These are phyloP conservation scores for Sphagnum magellanicum DNA, from an alignment of 228 moss, liverwort and hornwort genomes.

Conservation along the genomic window DNA sequence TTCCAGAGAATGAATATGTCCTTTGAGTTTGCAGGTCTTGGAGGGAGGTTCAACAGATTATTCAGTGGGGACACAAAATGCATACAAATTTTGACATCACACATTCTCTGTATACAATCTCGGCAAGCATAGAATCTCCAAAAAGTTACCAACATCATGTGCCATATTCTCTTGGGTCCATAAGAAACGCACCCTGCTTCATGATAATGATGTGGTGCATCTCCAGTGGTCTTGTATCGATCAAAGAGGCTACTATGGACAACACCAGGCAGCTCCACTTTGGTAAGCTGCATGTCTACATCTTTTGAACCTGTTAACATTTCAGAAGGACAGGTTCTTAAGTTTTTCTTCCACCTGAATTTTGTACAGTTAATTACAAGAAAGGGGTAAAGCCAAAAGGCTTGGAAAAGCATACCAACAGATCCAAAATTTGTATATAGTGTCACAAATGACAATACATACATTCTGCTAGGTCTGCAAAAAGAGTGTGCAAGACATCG, in stretches of 20 bases:
- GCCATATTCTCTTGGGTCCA: neutral
- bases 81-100: too few relatives aligned
- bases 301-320: conserved; percentile 15
- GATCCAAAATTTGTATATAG: neutral
- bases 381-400: too few relatives aligned
- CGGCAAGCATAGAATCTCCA: neutral
- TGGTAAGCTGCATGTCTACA: conserved; percentile 18
- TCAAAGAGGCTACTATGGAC: conserved; percentile 42
- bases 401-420: too few relatives aligned
- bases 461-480: conserved; percentile 40
- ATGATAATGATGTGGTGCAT: conserved; percentile 31
- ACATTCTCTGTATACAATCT: neutral
- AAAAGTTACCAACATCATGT: neutral
- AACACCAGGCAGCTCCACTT: conserved; percentile 33
- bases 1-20: too few relatives aligned
- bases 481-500: conserved; percentile 19
- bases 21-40: too few relatives aligned
- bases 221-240: conserved; percentile 27
- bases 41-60: too few relatives aligned
- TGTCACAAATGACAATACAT: conserved; percentile 6
- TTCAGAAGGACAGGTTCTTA: too few relatives aligned
- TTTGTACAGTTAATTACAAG: too few relatives aligned
- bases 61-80: too few relatives aligned
- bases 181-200: conserved; percentile 36
- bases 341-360: too few relatives aligned